phyloP scores from a whole-genome alignment of 2,329 filamentous ascomycete genomes.

The Phoma sp. region DNA sequence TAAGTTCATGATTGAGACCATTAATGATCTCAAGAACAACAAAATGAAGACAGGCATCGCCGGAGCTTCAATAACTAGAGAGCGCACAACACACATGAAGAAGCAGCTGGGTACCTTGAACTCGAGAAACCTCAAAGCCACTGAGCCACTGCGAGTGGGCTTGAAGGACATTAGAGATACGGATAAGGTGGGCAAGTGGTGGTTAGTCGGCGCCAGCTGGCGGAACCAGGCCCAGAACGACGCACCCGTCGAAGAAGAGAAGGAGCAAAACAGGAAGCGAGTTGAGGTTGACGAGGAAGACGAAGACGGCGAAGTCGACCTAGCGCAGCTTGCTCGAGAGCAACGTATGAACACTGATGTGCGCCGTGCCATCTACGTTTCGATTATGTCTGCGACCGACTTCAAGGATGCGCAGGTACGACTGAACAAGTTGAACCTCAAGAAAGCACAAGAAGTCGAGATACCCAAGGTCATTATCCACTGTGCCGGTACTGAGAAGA shows the following conservation, averaged over 20 bases:
- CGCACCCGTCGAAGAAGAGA: slow-evolving; percentile 45
- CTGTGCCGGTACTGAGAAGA: slow-evolving; percentile 81
- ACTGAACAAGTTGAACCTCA: slow-evolving; percentile 81
- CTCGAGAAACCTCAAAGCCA: slow-evolving; percentile 70
- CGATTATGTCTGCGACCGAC: slow-evolving; percentile 85
- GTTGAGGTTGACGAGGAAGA: slow-evolving; percentile 22
- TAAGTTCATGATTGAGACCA: slow-evolving; percentile 97
- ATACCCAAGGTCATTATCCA: slow-evolving; percentile 88
- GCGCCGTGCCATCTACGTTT: slow-evolving; percentile 89
- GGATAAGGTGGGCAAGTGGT: slow-evolving; percentile 94
- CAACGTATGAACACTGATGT: slow-evolving; percentile 89
- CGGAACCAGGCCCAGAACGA: slow-evolving; percentile 53
- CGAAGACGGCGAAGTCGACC: slow-evolving; percentile 62
- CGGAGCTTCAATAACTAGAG: slow-evolving; percentile 75
- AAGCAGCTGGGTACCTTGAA: slow-evolving; percentile 85
- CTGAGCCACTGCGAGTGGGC: slow-evolving; percentile 81
- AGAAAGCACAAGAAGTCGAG: slow-evolving; percentile 84
- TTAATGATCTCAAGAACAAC: slow-evolving; percentile 94
- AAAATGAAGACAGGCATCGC: slow-evolving; percentile 78
- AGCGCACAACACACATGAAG: slow-evolving; percentile 87
- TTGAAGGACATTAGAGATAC: slow-evolving; percentile 82
- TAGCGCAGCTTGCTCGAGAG: slow-evolving; percentile 75
- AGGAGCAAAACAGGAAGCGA: slow-evolving; percentile 34
- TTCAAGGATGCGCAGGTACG: slow-evolving; percentile 83
- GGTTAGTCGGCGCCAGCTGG: slow-evolving; percentile 97